Base-by-base conservation (phyloP, 192 early-diverging fungal genomes). In the Coemansia sp. region DNA sequence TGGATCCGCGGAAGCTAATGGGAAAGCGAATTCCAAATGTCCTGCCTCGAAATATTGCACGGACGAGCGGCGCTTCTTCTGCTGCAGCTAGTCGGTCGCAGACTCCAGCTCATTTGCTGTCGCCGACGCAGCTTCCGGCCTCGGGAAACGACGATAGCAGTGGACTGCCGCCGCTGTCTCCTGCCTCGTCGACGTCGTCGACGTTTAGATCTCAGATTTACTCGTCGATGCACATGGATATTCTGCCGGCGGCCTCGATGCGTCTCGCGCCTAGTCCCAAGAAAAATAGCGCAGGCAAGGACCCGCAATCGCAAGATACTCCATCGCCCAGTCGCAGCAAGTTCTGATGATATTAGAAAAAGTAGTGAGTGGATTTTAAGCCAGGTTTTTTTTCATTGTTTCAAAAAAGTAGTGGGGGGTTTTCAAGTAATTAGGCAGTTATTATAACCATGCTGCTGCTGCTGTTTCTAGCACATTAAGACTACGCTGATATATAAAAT, bases 1-100 rank as follows among this genome's bases (percentile, higher is more conserved):
- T 79, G 60, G 76, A 79, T 64, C 76, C 76, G 50, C 63, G 76
- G 30, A 79, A 79, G 61, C 71, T 79, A 25, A 79, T 79, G 76
- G 76, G 76, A 60, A 73, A 67, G 59, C 76, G 76, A 22, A 63
- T 79, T 5, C 76, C 76, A 1, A 70, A 53, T 19, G 48, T 77
- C 1, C 57, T 73, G 46, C 76, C 67, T 4, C 61, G 58, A 9
- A 63, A 60, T 58, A 20, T 62, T 42, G 25, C 53, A 29, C 57
- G 47, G 14, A 14, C 16, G n/a, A n/a, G n/a, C 48, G 52, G 53
- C 24, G 24, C 7, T 29, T 55, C 6, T 30, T 55, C 48, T 24
- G 55, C 30, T 25, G 25, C 54, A 8, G 71, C 34, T 7, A 61
- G 57, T 29, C 28, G 20, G 16, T 39, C 54, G 48, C 55, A 58